Base-by-base conservation (phyloP, 108 stramenopile genomes). In the Cyclostephanos invisitatus region DNA sequence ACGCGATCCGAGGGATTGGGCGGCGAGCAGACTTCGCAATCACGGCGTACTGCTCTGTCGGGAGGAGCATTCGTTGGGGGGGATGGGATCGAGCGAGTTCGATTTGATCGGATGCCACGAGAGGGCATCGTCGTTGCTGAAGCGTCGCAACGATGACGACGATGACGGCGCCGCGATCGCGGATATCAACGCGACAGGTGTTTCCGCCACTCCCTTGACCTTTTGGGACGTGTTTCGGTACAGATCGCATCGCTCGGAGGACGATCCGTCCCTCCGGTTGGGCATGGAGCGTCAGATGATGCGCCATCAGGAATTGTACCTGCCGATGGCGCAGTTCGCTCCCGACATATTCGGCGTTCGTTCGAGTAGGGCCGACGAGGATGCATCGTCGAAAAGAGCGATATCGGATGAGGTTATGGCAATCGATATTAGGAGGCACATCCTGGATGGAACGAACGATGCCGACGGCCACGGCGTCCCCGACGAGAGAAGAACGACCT, bases 161-260 rank as follows among this genome's bases (percentile, higher is more conserved):
- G 57, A 27, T 14, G 22, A 55, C 32, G 35, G n/a, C 18, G 3
- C 38, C 28, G 44, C 37, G 1, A 21, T 12, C n/a, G 2, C 21
- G 24, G n/a, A 14, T 28, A 22, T 17, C 44, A 40, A 75, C n/a
- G n/a, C 20, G 2, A 65, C 44, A 2, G 32, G 32, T 46, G 21
- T 38, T 29, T 20, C 25, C 27, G 28, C 42, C 18, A 25, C 20
- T 3, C 37, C 20, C 28, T 63, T 68, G 36, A 29, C 68, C 35
- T 80, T 80, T 62, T 80, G 78, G 78, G 78, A 80, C 57, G 67
- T 69, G 14, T 80, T 80, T 47, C 29, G 62, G 17, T 68, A 80
- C 51, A 55, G 67, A 73, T 80, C 78, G 28, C 60, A 37, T 28
- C 50, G 55, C 44, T 57, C 48, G 46, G 67, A 64, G 36, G 44